Conservation (phyloP, 2,329 filamentous ascomycete species). For the Diaporthe longicolla region DNA sequence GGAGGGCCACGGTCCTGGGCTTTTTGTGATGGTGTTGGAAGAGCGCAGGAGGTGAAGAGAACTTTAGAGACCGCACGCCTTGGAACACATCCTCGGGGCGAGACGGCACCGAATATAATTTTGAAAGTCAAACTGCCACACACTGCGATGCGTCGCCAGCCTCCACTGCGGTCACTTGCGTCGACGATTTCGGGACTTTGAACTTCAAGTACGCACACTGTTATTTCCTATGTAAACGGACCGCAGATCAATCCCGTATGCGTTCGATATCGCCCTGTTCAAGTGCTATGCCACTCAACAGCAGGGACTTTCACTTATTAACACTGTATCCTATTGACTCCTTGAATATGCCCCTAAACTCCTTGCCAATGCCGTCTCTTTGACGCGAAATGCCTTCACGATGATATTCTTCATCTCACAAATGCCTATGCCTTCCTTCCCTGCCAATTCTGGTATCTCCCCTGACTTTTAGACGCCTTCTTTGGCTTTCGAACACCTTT, state of each 20-base stretch:
- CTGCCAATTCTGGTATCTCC: too few relatives aligned
- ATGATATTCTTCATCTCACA: background rate
- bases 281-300: conserved; percentile 1
- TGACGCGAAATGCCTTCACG: conserved; percentile 1
- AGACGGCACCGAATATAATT: conserved; percentile 21
- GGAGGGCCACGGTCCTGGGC: background rate
- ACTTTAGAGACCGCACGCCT: conserved; percentile 18
- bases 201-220: background rate
- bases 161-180: background rate
- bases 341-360: background rate
- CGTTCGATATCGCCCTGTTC: background rate
- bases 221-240: background rate
- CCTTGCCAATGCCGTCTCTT: conserved; percentile 2
- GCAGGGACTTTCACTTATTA: background rate
- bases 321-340: background rate
- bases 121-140: background rate
- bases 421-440: conserved; percentile 16
- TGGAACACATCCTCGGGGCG: background rate
- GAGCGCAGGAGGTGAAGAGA: background rate
- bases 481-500: background rate
- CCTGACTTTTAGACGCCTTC: background rate
- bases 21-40: background rate
- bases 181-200: background rate
- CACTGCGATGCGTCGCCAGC: background rate
- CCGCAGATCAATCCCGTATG: background rate